Percentiles rank a stretch among this genome's conserved stretches.
phyloP scores from a whole-genome alignment of 139 green algal genomes.

The Asterochloris erici region DNA sequence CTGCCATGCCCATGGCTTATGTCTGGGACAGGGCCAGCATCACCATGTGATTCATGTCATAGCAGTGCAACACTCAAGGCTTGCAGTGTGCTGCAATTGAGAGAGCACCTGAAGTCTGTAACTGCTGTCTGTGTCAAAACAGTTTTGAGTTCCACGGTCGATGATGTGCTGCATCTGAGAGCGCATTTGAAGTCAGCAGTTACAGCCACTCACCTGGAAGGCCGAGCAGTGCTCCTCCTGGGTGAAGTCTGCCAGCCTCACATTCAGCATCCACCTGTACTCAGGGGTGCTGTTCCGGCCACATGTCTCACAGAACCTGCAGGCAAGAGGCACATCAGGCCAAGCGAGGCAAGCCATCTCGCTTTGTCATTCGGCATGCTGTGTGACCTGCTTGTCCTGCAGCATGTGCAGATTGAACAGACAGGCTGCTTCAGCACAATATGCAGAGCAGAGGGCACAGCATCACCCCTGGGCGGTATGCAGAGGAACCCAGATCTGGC shows the following conservation, averaged over 20 bases:
- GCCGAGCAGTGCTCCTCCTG: slow-evolving; percentile 45
- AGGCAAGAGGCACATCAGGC: neutral
- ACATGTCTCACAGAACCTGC: slow-evolving; percentile 55
- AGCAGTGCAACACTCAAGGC: neutral
- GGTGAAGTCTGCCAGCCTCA: slow-evolving; percentile 50
- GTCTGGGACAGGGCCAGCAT: neutral
- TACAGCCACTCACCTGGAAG: slow-evolving; percentile 34
- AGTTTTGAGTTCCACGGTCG: neutral
- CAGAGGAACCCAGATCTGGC: neutral
- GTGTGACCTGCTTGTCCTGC: neutral
- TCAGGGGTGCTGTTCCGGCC: slow-evolving; percentile 23
- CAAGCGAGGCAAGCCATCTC: neutral
- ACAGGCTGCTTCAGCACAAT: neutral
- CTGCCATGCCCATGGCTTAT: too few relatives aligned
- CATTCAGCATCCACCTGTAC: slow-evolving; percentile 50
- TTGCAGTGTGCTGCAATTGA: neutral
- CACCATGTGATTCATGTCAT: neutral
- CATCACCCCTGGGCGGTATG: neutral
- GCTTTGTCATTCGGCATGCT: neutral
- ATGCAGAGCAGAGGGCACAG: neutral
- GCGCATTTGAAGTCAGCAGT: neutral
- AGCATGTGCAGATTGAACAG: neutral
- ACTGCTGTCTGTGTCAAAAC: neutral
- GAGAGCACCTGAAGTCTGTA: neutral
- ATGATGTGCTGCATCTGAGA: neutral